These are phyloP conservation scores for Mycena epipterygia DNA, from an alignment of 768 basidiomycete species.

Conservation along the genomic window DNA sequence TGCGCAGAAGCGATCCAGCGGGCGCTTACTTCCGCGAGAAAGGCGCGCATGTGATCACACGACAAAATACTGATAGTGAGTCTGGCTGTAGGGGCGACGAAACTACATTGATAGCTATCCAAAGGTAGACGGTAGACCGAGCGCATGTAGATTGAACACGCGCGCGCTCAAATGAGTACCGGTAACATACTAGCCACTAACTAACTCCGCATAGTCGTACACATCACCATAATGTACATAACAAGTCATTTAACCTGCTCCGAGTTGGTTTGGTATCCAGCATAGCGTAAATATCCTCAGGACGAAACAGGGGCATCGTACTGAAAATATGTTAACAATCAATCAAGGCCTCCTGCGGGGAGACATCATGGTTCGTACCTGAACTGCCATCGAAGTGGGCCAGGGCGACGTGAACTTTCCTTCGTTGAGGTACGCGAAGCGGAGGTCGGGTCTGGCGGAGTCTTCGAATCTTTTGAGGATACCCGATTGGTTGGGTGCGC, in stretches of 20 bases:
- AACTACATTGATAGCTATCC: too few relatives aligned
- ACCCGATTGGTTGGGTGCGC: conserved; percentile 80
- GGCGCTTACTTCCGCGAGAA: not conserved
- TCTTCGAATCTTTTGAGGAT: conserved; percentile 70
- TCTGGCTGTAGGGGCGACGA: too few relatives aligned
- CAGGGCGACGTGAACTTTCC: conserved; percentile 69
- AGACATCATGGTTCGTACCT: conserved; percentile 52
- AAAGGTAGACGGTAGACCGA: too few relatives aligned
- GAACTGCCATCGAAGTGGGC: conserved; percentile 75
- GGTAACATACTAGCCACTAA: too few relatives aligned
- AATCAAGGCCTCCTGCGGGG: too few relatives aligned
- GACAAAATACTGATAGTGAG: not conserved
- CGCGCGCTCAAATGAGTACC: too few relatives aligned
- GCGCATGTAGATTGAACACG: too few relatives aligned
- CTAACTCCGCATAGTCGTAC: too few relatives aligned
- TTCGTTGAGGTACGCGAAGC: conserved; percentile 68
- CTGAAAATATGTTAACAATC: not conserved
- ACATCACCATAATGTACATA: too few relatives aligned
- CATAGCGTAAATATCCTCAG: not conserved
- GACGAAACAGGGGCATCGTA: conserved; percentile 19
- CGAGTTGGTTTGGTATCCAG: not conserved
- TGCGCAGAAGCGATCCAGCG: conserved; percentile 29
- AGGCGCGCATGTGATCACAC: conserved; percentile 6
- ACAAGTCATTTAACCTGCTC: too few relatives aligned
- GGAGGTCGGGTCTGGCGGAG: conserved; percentile 59